Base-by-base conservation (phyloP, 345 rosid genomes). In the Pelargonium nanum region DNA sequence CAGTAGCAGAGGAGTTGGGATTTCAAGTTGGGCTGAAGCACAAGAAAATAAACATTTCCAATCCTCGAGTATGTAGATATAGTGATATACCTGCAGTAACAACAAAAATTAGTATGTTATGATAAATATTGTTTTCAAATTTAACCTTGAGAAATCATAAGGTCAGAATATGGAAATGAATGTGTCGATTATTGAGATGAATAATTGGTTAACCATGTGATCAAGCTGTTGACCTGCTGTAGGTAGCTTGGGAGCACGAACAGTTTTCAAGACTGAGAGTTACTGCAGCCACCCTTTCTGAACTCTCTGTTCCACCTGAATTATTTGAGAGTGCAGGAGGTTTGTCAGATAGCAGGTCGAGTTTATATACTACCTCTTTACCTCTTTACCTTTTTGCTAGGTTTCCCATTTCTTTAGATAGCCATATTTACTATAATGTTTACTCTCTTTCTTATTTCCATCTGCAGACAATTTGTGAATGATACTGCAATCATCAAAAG, bases 231-330 rank as follows among this genome's bases (percentile, higher is more conserved):
- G 67, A 26, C 70, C 59, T 69, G 76, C 51, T 81, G 74, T 80
- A 93, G 97, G 97, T 93, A 84, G 97, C 99, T 78, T 93, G 99
- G 97, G 97, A 89, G 85, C 99, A 93, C 71, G 99, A 93, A 79
- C 97, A 93, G 53, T 89, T 93, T 77, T 93, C 97, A 74, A 85
- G 87, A 71, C 77, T 84, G 63, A 93, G 99, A 74, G 85, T 93
- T 59, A 93, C 97, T 56, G 95, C 99, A 56, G 99, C 87, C 62
- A 93, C 99, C 58, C 78, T 93, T 62, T 89, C 99, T 19, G 85
- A 72, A 73, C 87, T 85, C 70, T 72, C 91, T 3, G 74, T 67
- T 34, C 87, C 96, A 20, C 97, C 99, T 15, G 90, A 86, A 75
- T 70, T 85, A 50, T 71, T 89, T 22, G 87, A 83, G 75, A 81